Percentiles rank a stretch among this genome's conserved stretches.
Evolutionary conservation across 768 basidiomycete species (phyloP).

Genomic region (Tylopilus intermedius): DNA sequence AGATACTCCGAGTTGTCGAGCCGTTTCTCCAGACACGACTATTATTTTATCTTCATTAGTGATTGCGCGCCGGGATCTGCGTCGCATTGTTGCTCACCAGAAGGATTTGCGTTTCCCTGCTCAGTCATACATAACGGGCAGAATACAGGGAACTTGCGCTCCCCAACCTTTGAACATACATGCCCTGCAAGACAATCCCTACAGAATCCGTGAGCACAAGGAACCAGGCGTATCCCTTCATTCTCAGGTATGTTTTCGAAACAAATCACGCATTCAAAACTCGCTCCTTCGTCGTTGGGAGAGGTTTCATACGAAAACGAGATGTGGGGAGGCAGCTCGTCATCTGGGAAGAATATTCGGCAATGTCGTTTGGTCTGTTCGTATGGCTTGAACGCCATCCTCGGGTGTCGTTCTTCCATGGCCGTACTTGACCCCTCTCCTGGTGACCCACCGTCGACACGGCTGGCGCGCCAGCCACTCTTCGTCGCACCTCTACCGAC

Average conservation of each 20-base stretch:
- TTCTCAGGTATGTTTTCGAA: constrained; percentile 42
- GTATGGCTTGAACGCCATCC: constrained; percentile 8
- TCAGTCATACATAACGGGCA: constrained; percentile 54
- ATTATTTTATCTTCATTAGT: constrained; percentile 18
- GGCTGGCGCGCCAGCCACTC: neutral
- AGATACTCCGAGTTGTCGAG: constrained; percentile 39
- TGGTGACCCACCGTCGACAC: neutral
- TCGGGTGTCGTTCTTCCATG: neutral
- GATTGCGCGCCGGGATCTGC: neutral
- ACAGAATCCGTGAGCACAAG: constrained; percentile 53
- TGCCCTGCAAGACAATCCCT: constrained; percentile 44
- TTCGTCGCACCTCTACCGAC: neutral
- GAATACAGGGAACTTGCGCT: constrained; percentile 50
- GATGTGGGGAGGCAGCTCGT: constrained; percentile 1
- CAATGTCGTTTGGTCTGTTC: constrained; percentile 24
- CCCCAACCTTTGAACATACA: constrained; percentile 42
- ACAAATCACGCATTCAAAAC: constrained; percentile 54
- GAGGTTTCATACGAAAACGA: constrained; percentile 5
- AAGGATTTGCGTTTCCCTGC: constrained; percentile 23
- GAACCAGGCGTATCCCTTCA: constrained; percentile 34
- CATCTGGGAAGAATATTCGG: constrained; percentile 22
- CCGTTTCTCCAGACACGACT: constrained; percentile 37
- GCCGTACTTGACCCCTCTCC: constrained; percentile 7
- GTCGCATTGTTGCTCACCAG: constrained; percentile 25
- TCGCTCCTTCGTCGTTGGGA: constrained; percentile 1